A percentile compares a stretch with the other conserved stretches of the same genome.
phyloP scores from a whole-genome alignment of 2,329 filamentous ascomycete species.

The Achaetomium macrosporum region DNA sequence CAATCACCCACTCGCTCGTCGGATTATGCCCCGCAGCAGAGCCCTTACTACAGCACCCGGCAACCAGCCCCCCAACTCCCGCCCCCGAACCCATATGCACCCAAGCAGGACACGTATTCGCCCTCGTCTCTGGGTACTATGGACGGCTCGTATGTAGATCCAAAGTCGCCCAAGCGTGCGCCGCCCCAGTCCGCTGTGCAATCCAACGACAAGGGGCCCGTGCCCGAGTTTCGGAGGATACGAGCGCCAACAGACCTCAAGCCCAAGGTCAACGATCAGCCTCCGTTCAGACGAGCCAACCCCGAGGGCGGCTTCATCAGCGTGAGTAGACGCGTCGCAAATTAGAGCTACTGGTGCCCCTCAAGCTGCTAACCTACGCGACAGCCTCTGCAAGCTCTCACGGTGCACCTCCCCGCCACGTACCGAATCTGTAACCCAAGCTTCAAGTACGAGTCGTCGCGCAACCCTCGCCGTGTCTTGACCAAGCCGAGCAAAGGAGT shows the following conservation, averaged over 20 bases:
- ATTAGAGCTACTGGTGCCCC: background rate
- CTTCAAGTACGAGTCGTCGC: constrained; percentile 98
- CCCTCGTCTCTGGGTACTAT: constrained; percentile 61
- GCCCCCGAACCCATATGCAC: constrained; percentile 64
- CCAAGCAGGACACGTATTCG: constrained; percentile 65
- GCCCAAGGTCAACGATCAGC: constrained; percentile 79
- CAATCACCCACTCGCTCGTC: constrained; percentile 73
- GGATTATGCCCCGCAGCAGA: constrained; percentile 49
- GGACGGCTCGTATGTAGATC: constrained; percentile 58
- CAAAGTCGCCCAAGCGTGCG: constrained; percentile 53
- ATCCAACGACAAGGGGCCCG: constrained; percentile 54
- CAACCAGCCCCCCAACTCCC: constrained; percentile 59
- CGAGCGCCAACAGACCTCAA: constrained; percentile 67
- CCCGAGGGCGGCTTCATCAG: constrained; percentile 98
- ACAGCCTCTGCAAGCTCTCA: constrained; percentile 90
- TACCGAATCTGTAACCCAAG: constrained; percentile 97
- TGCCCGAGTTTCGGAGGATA: constrained; percentile 83
- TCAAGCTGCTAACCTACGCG: constrained; percentile 3
- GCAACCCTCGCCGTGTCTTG: constrained; percentile 89
- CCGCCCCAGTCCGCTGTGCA: constrained; percentile 40
- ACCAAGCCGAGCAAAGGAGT: constrained; percentile 98
- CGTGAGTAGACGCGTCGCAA: constrained; percentile 46
- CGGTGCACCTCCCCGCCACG: constrained; percentile 84
- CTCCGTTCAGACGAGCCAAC: constrained; percentile 85
- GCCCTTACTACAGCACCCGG: constrained; percentile 51